Conservation (phyloP, 768 basidiomycete genomes). For the Boletus vinaceobasis region DNA sequence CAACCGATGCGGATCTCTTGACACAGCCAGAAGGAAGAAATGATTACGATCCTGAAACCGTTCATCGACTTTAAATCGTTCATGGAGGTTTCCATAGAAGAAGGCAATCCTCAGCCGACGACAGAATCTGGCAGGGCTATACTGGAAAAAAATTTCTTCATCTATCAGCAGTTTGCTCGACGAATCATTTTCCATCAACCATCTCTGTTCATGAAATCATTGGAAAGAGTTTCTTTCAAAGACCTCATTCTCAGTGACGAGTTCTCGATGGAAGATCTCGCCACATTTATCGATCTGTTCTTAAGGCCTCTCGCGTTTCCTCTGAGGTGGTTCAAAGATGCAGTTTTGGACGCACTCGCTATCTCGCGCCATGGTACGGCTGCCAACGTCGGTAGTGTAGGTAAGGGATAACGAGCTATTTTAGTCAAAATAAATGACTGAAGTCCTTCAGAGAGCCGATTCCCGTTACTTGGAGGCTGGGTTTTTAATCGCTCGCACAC, state of each 20-base stretch:
- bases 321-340: conserved; percentile 28
- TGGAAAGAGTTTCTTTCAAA: conserved; percentile 31
- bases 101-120: not conserved
- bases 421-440: not conserved
- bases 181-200: conserved; percentile 31
- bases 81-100: not conserved
- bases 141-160: not conserved
- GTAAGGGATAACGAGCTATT: not conserved
- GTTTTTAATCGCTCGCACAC: conserved; percentile 26
- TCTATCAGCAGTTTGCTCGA: conserved; percentile 25
- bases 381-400: conserved; percentile 7
- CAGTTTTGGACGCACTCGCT: conserved; percentile 23
- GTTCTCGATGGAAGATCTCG: conserved; percentile 24
- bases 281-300: conserved; percentile 8
- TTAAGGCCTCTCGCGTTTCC: conserved; percentile 8
- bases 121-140: not conserved
- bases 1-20: not conserved
- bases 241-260: conserved; percentile 33
- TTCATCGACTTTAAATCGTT: conserved; percentile 5
- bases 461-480: conserved; percentile 31
- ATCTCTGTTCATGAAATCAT: conserved; percentile 25
- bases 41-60: not conserved
- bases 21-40: conserved; percentile 5
- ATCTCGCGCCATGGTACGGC: conserved; percentile 6
- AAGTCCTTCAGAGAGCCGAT: conserved; percentile 7